Conservation (phyloP, 139 green algal species). For the Coelastrella sp. region DNA sequence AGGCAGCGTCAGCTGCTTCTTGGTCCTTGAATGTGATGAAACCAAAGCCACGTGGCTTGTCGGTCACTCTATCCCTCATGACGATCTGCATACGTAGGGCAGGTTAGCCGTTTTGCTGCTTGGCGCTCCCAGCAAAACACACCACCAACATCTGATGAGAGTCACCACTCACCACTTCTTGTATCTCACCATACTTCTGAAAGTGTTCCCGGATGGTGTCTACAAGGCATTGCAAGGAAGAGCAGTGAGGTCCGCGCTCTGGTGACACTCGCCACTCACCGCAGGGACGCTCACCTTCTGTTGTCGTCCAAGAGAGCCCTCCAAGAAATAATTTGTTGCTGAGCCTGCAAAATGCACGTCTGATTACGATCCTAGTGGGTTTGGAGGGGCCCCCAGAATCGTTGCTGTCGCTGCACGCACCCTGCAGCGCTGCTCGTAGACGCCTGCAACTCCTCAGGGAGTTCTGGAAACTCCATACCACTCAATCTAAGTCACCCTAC, state of each 20-base stretch:
- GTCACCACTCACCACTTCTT: conserved; percentile 3
- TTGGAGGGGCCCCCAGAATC: background rate
- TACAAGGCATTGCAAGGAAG: background rate
- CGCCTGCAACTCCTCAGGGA: background rate
- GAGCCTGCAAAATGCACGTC: background rate
- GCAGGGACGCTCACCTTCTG: background rate
- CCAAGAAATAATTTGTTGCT: background rate
- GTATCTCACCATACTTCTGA: conserved; percentile 7
- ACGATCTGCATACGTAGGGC: conserved; percentile 70
- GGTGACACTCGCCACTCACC: conserved; percentile 13
- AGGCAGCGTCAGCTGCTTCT: conserved; percentile 68
- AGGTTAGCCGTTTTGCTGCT: background rate
- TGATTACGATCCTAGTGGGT: background rate
- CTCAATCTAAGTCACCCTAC: background rate
- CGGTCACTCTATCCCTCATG: conserved; percentile 80
- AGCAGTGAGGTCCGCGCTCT: background rate
- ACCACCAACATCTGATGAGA: background rate
- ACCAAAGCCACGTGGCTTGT: conserved; percentile 81
- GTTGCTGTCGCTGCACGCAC: conserved; percentile 6
- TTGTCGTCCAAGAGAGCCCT: conserved; percentile 14
- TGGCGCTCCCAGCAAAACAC: background rate
- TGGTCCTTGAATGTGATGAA: conserved; percentile 83
- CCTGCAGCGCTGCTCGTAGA: conserved; percentile 21
- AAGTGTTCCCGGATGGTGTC: conserved; percentile 13
- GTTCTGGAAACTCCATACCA: background rate